Evolutionary conservation across 495 filamentous ascomycete genomes (phyloP).

Genomic region (Darksidea phi): DNA sequence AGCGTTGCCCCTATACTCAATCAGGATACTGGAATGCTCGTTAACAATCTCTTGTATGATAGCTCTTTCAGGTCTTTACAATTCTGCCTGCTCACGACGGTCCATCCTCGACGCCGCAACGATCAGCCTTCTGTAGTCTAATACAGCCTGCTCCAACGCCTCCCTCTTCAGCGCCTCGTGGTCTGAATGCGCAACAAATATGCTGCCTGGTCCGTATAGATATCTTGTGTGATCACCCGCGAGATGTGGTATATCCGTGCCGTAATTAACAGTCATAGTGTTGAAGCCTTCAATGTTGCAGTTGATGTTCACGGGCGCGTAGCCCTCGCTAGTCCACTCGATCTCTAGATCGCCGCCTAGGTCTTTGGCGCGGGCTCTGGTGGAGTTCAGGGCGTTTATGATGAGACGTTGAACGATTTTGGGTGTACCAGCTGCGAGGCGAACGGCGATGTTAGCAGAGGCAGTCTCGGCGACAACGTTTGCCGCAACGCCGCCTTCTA

Average conservation of each 20-base stretch:
- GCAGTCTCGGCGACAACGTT: conserved; percentile 84
- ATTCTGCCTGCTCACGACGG: conserved; percentile 1
- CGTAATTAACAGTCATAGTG: conserved; percentile 79
- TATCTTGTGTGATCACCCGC: conserved; percentile 73
- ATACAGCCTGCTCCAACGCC: conserved; percentile 54
- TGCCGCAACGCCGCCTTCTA: conserved; percentile 78
- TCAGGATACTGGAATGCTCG: no score
- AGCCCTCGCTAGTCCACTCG: conserved; percentile 56
- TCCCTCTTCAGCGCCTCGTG: conserved; percentile 73
- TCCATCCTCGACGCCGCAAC: conserved; percentile 16
- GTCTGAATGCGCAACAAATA: conserved; percentile 83
- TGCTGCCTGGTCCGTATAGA: conserved; percentile 84
- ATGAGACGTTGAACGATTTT: conserved; percentile 56
- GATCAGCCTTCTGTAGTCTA: conserved; percentile 47
- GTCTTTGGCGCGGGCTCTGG: conserved; percentile 40
- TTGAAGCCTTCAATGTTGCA: conserved; percentile 82
- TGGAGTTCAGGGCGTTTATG: conserved; percentile 52
- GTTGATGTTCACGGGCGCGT: conserved; percentile 74
- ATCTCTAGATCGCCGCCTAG: conserved; percentile 60
- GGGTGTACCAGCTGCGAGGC: conserved; percentile 72
- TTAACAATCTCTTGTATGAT: no score
- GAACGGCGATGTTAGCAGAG: conserved; percentile 61
- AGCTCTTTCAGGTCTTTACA: neutral
- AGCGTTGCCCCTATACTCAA: no score
- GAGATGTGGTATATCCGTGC: conserved; percentile 84